phyloP scores from a whole-genome alignment of 495 filamentous ascomycete genomes.

The Cairneyella variabilis region DNA sequence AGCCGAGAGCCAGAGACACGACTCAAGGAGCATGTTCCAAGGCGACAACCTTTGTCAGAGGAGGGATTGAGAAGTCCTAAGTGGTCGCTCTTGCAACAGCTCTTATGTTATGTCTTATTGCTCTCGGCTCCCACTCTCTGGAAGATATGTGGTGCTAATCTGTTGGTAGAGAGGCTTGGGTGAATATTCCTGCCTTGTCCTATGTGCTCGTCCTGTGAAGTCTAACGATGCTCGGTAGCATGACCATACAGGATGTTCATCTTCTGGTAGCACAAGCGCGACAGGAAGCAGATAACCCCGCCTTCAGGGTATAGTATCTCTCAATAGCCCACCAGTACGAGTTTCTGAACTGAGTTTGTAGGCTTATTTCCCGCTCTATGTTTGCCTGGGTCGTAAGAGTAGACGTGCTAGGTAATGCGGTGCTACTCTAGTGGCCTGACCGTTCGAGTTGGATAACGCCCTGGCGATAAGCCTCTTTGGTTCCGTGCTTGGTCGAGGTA shows the following conservation, averaged over 20 bases:
- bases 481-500: too few species aligned
- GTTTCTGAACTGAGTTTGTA: slow-evolving; percentile 21
- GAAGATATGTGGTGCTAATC: too few species aligned
- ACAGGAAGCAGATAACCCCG: slow-evolving; percentile 59
- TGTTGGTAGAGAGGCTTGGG: slow-evolving; percentile 34
- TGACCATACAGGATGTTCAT: slow-evolving; percentile 61
- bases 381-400: slow-evolving; percentile 54
- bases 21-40: too few species aligned
- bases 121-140: too few species aligned
- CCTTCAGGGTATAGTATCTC: slow-evolving; percentile 51
- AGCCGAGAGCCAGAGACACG: too few species aligned
- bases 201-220: neutral
- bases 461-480: too few species aligned
- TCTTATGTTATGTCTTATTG: too few species aligned
- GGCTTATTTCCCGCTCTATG: slow-evolving; percentile 75
- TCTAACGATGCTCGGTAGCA: slow-evolving; percentile 29
- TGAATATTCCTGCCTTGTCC: slow-evolving; percentile 20
- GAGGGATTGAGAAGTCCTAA: too few species aligned
- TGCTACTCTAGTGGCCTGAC: too few species aligned
- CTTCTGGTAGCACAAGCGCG: slow-evolving; percentile 63
- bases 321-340: slow-evolving; percentile 1
- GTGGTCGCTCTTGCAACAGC: too few species aligned
- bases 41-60: too few species aligned
- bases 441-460: too few species aligned
- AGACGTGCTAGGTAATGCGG: neutral